Percentiles rank a stretch among this genome's conserved stretches.
These are phyloP conservation scores for Entrophospora sp. DNA, from an alignment of 192 early-diverging fungal species.

Conservation along the genomic window DNA sequence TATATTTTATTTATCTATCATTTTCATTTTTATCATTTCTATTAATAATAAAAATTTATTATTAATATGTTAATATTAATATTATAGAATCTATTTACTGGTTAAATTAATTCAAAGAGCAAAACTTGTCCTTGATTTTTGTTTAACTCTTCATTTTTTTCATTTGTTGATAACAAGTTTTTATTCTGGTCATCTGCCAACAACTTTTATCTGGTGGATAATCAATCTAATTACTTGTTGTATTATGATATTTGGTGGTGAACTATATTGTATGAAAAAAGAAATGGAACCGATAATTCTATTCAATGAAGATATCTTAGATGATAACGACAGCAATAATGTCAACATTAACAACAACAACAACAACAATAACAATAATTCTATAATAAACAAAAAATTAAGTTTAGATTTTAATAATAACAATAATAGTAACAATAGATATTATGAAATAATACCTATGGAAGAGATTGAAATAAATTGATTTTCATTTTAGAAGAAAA, in stretches of 20 bases:
- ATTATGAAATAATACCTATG: slow-evolving; percentile 31
- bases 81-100: slow-evolving; percentile 32
- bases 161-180: slow-evolving; percentile 51
- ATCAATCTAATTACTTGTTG: slow-evolving; percentile 38
- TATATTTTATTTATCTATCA: background rate
- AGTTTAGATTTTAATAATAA: background rate
- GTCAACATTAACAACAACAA: background rate
- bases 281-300: slow-evolving; percentile 72
- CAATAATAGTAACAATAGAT: slow-evolving; percentile 5
- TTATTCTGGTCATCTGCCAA: slow-evolving; percentile 54
- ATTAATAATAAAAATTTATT: background rate
- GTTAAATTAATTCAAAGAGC: slow-evolving; percentile 66
- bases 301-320: background rate
- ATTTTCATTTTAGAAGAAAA: too few relatives aligned
- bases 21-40: background rate
- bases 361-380: background rate
- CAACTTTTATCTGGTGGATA: slow-evolving; percentile 60
- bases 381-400: too few relatives aligned
- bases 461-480: slow-evolving; percentile 25
- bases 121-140: slow-evolving; percentile 68
- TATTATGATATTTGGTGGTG: slow-evolving; percentile 65
- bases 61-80: slow-evolving; percentile 18
- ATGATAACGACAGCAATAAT: slow-evolving; percentile 14
- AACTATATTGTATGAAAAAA: slow-evolving; percentile 70
- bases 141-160: slow-evolving; percentile 59